Evolutionary conservation across 148 eudicot genomes (phyloP).

Genomic region (Persicaria maculosa): DNA sequence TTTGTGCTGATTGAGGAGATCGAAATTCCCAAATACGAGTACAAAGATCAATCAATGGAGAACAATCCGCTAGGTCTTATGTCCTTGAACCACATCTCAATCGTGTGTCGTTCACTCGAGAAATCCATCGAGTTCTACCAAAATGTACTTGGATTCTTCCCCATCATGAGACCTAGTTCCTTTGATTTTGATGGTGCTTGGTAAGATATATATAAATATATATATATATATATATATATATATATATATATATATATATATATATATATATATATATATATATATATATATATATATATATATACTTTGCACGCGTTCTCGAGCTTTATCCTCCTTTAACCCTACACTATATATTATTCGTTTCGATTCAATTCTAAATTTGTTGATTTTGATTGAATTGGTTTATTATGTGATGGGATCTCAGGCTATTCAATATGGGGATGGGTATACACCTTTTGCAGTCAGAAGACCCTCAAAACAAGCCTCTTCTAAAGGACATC

Average conservation of each 20-base stretch:
- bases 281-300: no score
- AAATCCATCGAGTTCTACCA: conserved; percentile 42
- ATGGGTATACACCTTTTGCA: conserved; percentile 53
- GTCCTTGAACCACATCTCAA: conserved; percentile 46
- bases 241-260: no score
- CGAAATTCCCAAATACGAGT: not conserved
- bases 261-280: no score
- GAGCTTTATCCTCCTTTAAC: no score
- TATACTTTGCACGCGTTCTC: not conserved
- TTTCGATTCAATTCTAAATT: not conserved
- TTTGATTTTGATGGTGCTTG: conserved; percentile 51
- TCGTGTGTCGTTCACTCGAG: conserved; percentile 32
- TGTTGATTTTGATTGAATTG: not conserved
- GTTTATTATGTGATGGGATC: not conserved
- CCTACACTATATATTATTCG: not conserved
- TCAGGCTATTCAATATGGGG: conserved; percentile 36
- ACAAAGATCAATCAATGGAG: not conserved
- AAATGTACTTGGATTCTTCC: conserved; percentile 41
- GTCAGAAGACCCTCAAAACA: conserved; percentile 20
- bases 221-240: no score
- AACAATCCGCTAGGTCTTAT: conserved; percentile 31
- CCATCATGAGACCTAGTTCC: conserved; percentile 34
- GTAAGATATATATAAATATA: no score
- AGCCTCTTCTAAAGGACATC: conserved; percentile 22
- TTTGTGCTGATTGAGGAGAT: not conserved